phyloP scores from a whole-genome alignment of 2,329 filamentous ascomycete species.

The Myriangium duriaei region DNA sequence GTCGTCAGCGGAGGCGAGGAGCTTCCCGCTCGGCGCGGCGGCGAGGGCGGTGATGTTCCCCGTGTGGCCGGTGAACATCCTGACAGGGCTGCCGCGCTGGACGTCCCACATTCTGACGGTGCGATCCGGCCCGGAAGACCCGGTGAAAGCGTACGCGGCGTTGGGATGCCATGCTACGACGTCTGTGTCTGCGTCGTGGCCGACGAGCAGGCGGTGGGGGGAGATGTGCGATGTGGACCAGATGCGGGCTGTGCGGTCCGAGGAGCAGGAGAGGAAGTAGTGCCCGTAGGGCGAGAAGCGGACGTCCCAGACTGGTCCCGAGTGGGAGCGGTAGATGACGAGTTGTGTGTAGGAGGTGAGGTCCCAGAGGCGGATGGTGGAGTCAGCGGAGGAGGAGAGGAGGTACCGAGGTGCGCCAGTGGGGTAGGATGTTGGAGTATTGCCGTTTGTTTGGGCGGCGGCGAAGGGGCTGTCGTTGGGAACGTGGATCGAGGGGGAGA shows the following conservation, averaged over 20 bases:
- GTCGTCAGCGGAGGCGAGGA: slow-evolving; percentile 81
- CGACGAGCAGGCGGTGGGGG: slow-evolving; percentile 74
- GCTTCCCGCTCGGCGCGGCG: slow-evolving; percentile 76
- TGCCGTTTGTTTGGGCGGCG: slow-evolving; percentile 27
- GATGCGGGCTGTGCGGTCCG: slow-evolving; percentile 79
- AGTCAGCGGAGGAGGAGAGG: slow-evolving; percentile 77
- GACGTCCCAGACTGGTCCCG: slow-evolving; percentile 77
- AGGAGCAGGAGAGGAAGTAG: slow-evolving; percentile 80
- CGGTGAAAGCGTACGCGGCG: slow-evolving; percentile 84
- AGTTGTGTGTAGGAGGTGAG: slow-evolving; percentile 85
- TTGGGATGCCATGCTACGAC: slow-evolving; percentile 91
- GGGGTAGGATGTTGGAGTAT: slow-evolving; percentile 29
- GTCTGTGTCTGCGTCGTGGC: slow-evolving; percentile 89
- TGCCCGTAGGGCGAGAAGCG: slow-evolving; percentile 88
- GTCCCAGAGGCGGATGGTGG: slow-evolving; percentile 83
- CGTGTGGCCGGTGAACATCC: slow-evolving; percentile 83
- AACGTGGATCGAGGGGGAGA: slow-evolving; percentile 57
- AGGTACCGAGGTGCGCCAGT: slow-evolving; percentile 54
- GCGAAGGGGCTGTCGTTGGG: slow-evolving; percentile 18
- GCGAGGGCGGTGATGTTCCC: slow-evolving; percentile 76
- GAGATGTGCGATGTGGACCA: slow-evolving; percentile 92
- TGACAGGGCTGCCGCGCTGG: slow-evolving; percentile 72
- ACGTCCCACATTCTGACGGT: slow-evolving; percentile 96
- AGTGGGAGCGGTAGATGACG: slow-evolving; percentile 87
- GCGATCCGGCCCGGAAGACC: slow-evolving; percentile 63